A percentile compares a stretch with the other conserved stretches of the same genome.
These are phyloP conservation scores for Lachnellula willkommii DNA, from an alignment of 2,329 filamentous ascomycete species.

Conservation along the genomic window DNA sequence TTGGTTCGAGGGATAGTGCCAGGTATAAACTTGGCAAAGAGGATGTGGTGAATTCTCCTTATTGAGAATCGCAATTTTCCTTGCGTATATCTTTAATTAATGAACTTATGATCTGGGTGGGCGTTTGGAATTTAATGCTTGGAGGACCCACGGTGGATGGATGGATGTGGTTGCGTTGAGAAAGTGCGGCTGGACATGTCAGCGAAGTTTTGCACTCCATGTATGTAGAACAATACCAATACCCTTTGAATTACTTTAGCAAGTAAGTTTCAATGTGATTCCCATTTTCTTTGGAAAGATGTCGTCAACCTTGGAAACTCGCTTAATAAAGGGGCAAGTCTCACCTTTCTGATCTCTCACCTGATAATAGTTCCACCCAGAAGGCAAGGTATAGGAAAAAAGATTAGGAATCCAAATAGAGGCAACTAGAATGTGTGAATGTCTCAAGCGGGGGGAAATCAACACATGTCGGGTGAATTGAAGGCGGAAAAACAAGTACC, in stretches of 20 bases:
- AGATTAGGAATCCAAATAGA: too few relatives aligned
- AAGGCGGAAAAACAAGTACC: too few relatives aligned
- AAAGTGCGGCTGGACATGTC: conserved; percentile 20
- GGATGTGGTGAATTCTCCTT: conserved; percentile 74
- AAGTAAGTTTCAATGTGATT: background rate
- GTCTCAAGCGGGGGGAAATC: too few relatives aligned
- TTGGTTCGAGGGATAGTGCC: conserved; percentile 50
- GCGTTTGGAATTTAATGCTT: conserved; percentile 9
- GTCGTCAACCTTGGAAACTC: too few relatives aligned
- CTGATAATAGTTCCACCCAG: too few relatives aligned
- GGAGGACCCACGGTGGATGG: background rate
- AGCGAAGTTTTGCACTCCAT: conserved; percentile 17
- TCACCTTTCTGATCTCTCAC: too few relatives aligned
- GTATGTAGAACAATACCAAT: conserved; percentile 20
- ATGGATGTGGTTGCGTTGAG: background rate
- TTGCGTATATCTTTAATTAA: background rate
- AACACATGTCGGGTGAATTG: too few relatives aligned
- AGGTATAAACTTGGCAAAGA: conserved; percentile 72
- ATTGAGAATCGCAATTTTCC: conserved; percentile 32
- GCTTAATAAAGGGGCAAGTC: too few relatives aligned
- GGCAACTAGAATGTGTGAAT: too few relatives aligned
- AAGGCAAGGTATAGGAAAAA: too few relatives aligned
- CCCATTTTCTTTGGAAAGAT: background rate
- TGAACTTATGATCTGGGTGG: conserved; percentile 10
- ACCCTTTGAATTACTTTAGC: conserved; percentile 2